phyloP scores from a whole-genome alignment of 2,329 filamentous ascomycete species.

The Podosphaera fusca region DNA sequence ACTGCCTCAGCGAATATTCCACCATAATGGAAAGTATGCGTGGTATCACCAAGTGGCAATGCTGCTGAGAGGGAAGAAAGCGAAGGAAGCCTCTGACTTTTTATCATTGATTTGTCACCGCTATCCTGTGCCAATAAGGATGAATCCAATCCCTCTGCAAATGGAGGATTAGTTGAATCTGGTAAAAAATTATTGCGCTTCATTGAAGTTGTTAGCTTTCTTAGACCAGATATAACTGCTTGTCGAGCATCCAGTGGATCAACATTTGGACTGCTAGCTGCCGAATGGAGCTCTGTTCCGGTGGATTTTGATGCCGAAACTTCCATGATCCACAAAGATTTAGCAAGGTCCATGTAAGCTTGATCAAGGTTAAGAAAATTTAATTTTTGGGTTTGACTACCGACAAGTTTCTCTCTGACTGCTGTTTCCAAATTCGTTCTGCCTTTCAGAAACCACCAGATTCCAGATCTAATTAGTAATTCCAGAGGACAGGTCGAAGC shows the following conservation, averaged over 20 bases:
- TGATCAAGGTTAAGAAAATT: constrained; percentile 40
- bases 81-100: constrained; percentile 9
- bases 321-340: constrained; percentile 58
- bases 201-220: constrained; percentile 61
- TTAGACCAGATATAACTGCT: constrained; percentile 38
- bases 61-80: constrained; percentile 32
- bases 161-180: constrained; percentile 33
- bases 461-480: constrained; percentile 46
- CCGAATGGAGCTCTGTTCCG: constrained; percentile 6
- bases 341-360: constrained; percentile 66
- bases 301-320: constrained; percentile 20
- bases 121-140: constrained; percentile 57
- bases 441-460: constrained; percentile 83
- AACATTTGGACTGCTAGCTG: constrained; percentile 11
- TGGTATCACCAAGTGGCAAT: constrained; percentile 56
- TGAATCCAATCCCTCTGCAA: constrained; percentile 61
- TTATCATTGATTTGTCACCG: constrained; percentile 11
- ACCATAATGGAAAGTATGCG: constrained; percentile 54
- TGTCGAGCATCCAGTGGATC: constrained; percentile 27
- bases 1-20: constrained; percentile 53
- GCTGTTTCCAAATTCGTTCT: constrained; percentile 50
- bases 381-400: constrained; percentile 28
- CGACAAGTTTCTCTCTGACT: constrained; percentile 39
- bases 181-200: constrained; percentile 61
- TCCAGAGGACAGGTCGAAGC: constrained; percentile 36